Conservation (phyloP, 345 rosid species). For the Gossypium anomalum region DNA sequence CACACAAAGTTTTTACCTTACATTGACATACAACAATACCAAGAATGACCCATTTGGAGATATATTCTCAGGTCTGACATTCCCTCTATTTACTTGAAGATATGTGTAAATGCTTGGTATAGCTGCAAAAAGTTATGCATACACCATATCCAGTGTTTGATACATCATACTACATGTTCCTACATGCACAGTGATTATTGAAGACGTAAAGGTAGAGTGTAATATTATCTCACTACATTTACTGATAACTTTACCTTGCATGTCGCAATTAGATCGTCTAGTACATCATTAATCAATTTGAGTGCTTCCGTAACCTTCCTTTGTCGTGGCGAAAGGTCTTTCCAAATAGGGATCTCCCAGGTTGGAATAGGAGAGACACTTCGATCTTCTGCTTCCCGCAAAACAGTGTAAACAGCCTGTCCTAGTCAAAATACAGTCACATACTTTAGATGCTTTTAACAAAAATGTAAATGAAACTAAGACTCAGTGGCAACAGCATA, state of each 20-base stretch:
- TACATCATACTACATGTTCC: background rate
- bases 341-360: constrained; percentile 96
- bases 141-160: background rate
- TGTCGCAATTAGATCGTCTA: constrained; percentile 64
- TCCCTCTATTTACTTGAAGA: background rate
- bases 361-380: constrained; percentile 88
- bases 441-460: background rate
- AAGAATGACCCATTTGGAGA: background rate
- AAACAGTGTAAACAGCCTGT: constrained; percentile 87
- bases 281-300: constrained; percentile 70
- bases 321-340: constrained; percentile 81
- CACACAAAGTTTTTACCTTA: background rate
- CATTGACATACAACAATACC: background rate
- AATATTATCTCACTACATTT: background rate
- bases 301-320: constrained; percentile 73
- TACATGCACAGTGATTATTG: background rate
- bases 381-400: constrained; percentile 95
- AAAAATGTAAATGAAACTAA: background rate
- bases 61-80: background rate
- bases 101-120: background rate
- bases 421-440: constrained; percentile 22
- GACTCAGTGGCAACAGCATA: background rate
- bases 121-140: background rate
- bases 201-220: background rate
- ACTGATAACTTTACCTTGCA: constrained; percentile 66